phyloP scores from a whole-genome alignment of 2,329 filamentous ascomycete species.

The Phialophora verrucosa region DNA sequence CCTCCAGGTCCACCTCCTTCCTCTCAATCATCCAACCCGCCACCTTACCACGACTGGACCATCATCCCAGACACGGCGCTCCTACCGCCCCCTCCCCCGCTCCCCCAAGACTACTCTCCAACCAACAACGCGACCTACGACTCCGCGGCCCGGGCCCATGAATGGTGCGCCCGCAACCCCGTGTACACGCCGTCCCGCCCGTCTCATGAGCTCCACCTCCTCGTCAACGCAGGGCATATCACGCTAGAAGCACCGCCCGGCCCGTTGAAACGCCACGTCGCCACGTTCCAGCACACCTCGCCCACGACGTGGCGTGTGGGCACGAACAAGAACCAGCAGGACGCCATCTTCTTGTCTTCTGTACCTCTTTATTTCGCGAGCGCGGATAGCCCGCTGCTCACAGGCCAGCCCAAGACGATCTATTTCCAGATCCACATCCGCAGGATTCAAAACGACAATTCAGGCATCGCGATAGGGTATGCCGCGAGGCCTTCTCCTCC shows the following conservation, averaged over 20 bases:
- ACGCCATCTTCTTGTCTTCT: slow-evolving; percentile 60
- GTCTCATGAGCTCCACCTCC: slow-evolving; percentile 50
- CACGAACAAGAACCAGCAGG: slow-evolving; percentile 51
- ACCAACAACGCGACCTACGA: slow-evolving; percentile 62
- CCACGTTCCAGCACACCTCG: slow-evolving; percentile 19
- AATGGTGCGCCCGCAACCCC: slow-evolving; percentile 59
- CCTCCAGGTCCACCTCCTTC: slow-evolving; percentile 29
- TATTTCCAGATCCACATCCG: slow-evolving; percentile 65
- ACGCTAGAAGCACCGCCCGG: slow-evolving; percentile 49
- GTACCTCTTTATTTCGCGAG: slow-evolving; percentile 63
- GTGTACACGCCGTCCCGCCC: slow-evolving; percentile 58
- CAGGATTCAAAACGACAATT: slow-evolving; percentile 51
- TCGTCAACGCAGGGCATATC: slow-evolving; percentile 53
- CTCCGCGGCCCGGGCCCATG: slow-evolving; percentile 62
- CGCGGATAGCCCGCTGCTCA: slow-evolving; percentile 57
- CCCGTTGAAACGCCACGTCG: slow-evolving; percentile 6
- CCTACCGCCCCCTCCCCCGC: slow-evolving; percentile 65
- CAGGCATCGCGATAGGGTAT: slow-evolving; percentile 65
- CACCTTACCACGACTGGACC: slow-evolving; percentile 68
- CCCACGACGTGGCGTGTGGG: slow-evolving; percentile 50
- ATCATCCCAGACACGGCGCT: slow-evolving; percentile 63
- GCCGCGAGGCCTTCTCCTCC: slow-evolving; percentile 66
- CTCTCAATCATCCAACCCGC: slow-evolving; percentile 47
- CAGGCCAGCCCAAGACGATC: slow-evolving; percentile 56
- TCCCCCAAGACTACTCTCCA: slow-evolving; percentile 60